Evolutionary conservation across 805 yeast genomes (phyloP).

Genomic region (Scheffersomyces lignosus): DNA sequence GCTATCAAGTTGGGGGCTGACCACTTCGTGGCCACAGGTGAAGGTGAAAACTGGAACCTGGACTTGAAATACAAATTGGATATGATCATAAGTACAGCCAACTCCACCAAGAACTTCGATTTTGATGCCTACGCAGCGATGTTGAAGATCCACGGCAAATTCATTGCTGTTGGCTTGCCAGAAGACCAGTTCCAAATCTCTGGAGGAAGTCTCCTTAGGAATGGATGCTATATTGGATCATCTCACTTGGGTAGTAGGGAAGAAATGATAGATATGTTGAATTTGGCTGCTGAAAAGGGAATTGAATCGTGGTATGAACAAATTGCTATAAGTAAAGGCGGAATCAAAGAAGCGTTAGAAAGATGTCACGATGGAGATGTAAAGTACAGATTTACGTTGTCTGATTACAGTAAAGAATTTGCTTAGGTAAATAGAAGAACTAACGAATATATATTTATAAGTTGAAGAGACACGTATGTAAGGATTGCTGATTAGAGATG

Average conservation of each 20-base stretch:
- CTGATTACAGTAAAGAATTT: constrained; percentile 52
- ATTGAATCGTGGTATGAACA: constrained; percentile 36
- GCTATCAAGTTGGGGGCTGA: constrained; percentile 58
- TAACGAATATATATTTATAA: no score
- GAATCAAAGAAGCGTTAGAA: constrained; percentile 30
- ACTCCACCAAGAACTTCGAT: constrained; percentile 9
- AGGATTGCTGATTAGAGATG: no score
- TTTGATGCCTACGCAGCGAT: constrained; percentile 19
- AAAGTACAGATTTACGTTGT: constrained; percentile 55
- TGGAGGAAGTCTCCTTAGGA: constrained; percentile 22
- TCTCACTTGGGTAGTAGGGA: constrained; percentile 34
- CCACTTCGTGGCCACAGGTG: constrained; percentile 51
- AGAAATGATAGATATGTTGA: constrained; percentile 37
- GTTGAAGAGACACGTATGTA: no score
- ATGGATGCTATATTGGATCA: constrained; percentile 26
- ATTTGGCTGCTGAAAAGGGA: constrained; percentile 35
- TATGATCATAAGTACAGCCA: not conserved
- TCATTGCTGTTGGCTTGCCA: constrained; percentile 30
- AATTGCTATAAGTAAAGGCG: constrained; percentile 32
- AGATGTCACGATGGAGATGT: constrained; percentile 34
- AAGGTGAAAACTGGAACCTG: constrained; percentile 31
- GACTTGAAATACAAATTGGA: constrained; percentile 13
- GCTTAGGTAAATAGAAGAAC: not conserved
- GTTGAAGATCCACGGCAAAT: constrained; percentile 22
- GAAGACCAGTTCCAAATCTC: constrained; percentile 21